Evolutionary conservation across 2,329 filamentous ascomycete species (phyloP).

Genomic region (Pleoardoris graminearum): DNA sequence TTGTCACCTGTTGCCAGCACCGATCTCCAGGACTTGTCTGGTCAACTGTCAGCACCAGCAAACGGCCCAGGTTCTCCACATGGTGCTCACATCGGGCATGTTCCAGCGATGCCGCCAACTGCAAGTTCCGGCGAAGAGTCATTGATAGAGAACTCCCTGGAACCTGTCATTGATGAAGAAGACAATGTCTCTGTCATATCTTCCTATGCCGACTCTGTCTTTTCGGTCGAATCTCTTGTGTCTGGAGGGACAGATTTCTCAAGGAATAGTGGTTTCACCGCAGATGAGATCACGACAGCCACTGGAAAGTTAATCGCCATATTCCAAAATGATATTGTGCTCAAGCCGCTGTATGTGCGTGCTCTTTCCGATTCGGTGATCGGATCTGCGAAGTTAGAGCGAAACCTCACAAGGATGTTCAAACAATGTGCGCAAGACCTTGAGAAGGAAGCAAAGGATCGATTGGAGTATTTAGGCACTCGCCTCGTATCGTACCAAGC

Average conservation of each 20-base stretch:
- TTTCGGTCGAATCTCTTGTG: conserved; percentile 10
- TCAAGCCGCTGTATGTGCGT: conserved; percentile 8
- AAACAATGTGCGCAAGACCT: conserved; percentile 11
- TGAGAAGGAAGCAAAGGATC: conserved; percentile 10
- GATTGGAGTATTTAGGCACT: conserved; percentile 10
- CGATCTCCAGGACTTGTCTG: too few species aligned
- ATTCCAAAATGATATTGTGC: conserved; percentile 6
- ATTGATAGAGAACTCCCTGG: neutral
- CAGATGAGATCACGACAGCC: conserved; percentile 11
- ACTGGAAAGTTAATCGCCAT: conserved; percentile 13
- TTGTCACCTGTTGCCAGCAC: conserved; percentile 44
- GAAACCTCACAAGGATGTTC: conserved; percentile 14
- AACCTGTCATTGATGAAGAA: neutral
- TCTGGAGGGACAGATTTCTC: conserved; percentile 15
- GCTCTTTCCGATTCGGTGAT: conserved; percentile 11
- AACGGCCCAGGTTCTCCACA: neutral
- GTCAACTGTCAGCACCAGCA: too few species aligned
- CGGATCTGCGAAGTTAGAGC: conserved; percentile 8
- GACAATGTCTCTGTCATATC: conserved; percentile 9
- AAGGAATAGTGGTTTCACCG: conserved; percentile 10
- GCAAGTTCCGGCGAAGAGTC: neutral
- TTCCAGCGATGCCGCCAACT: neutral
- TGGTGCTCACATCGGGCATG: neutral
- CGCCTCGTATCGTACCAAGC: conserved; percentile 14
- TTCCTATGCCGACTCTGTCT: conserved; percentile 13